A percentile compares a stretch with the other conserved stretches of the same genome.
Conservation (phyloP, 495 filamentous ascomycete species). For the Xylaria longipes region DNA sequence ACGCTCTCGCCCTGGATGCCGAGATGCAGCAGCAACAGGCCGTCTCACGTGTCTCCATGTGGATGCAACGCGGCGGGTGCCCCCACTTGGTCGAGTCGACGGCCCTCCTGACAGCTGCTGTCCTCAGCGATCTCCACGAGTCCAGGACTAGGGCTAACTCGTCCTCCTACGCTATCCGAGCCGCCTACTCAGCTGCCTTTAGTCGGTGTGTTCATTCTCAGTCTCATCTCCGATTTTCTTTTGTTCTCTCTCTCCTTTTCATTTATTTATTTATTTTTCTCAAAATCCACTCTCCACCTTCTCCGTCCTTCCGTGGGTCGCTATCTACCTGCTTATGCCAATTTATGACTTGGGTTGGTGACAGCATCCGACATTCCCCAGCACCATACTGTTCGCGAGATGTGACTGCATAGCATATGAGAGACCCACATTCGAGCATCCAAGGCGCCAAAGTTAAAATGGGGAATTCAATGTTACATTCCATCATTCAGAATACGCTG, state of each 20-base stretch:
- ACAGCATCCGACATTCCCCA: not conserved
- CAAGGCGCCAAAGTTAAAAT: not conserved
- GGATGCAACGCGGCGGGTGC: conserved; percentile 72
- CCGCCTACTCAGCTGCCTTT: conserved; percentile 57
- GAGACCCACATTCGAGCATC: conserved; percentile 3
- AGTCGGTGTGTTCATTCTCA: conserved; percentile 48
- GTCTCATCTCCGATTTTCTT: conserved; percentile 15
- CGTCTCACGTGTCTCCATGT: conserved; percentile 59
- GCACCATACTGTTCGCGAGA: not conserved
- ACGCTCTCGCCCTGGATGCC: conserved; percentile 16
- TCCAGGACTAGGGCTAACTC: conserved; percentile 45
- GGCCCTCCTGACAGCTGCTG: conserved; percentile 74
- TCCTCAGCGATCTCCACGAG: conserved; percentile 67
- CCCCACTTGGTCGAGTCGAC: conserved; percentile 85
- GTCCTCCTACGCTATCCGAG: conserved; percentile 49
- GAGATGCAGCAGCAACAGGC: conserved; percentile 37
- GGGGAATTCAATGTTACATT: conserved; percentile 9
- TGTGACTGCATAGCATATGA: not conserved
- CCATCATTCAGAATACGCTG: not conserved
- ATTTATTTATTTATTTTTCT: conserved; percentile 18
- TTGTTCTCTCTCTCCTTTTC: conserved; percentile 18
- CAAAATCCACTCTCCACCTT: not conserved
- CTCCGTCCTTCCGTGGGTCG: not conserved
- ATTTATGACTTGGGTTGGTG: not conserved
- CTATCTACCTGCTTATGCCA: not conserved